Evolutionary conservation across 495 filamentous ascomycete species (phyloP).

Genomic region (Aeminium ludgeri): DNA sequence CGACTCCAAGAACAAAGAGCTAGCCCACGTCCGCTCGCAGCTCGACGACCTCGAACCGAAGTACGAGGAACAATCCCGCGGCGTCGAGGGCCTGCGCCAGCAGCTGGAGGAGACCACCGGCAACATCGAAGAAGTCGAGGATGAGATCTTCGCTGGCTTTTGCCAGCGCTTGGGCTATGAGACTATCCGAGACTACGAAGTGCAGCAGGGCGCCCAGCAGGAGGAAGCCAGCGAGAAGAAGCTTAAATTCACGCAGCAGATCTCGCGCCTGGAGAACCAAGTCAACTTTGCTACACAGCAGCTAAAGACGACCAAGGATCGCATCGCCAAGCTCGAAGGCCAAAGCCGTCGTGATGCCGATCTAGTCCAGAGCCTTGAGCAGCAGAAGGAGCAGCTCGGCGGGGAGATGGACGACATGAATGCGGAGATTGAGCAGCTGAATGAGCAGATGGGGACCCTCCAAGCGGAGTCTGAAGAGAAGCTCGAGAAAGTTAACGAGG

Average conservation of each 20-base stretch:
- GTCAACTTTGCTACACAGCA: conserved; percentile 61
- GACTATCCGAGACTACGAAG: conserved; percentile 82
- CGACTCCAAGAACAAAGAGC: conserved; percentile 67
- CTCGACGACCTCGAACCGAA: conserved; percentile 62
- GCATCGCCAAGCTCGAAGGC: conserved; percentile 49
- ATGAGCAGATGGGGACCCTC: conserved; percentile 50
- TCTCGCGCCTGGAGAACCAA: conserved; percentile 59
- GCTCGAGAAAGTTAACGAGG: conserved; percentile 58
- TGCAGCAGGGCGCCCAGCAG: conserved; percentile 77
- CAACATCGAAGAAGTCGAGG: conserved; percentile 72
- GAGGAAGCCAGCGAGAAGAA: conserved; percentile 77
- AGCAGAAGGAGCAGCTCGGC: conserved; percentile 56
- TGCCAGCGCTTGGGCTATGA: conserved; percentile 74
- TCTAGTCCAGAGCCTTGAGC: conserved; percentile 50
- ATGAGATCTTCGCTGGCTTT: conserved; percentile 75
- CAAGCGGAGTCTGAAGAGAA: conserved; percentile 49
- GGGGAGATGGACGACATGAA: conserved; percentile 52
- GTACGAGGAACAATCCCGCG: conserved; percentile 50
- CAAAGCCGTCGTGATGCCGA: conserved; percentile 45
- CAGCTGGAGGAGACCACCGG: conserved; percentile 51
- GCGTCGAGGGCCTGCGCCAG: conserved; percentile 46
- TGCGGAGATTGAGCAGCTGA: conserved; percentile 60
- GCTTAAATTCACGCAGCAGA: conserved; percentile 71
- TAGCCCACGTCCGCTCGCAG: conserved; percentile 52
- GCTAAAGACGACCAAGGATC: conserved; percentile 46